Conservation (phyloP, 352 stramenopile genomes). For the Globisporangium radiosum region DNA sequence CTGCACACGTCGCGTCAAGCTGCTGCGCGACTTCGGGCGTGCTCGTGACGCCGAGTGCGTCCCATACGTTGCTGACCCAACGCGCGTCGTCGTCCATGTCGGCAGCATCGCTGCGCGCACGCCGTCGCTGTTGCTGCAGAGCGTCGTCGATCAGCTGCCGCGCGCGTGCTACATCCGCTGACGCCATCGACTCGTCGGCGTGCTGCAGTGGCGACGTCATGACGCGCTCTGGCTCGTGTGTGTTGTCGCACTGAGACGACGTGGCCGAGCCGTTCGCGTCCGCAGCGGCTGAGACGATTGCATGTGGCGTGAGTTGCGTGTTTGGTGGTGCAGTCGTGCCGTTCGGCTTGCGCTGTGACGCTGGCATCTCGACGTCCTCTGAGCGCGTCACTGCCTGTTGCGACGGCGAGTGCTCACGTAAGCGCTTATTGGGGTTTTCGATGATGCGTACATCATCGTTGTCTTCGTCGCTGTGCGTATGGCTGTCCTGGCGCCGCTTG, state of each 20-base stretch:
- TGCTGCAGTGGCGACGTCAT: not conserved
- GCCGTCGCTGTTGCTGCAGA: slow-evolving; percentile 7
- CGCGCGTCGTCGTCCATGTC: slow-evolving; percentile 13
- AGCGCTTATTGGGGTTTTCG: slow-evolving; percentile 8
- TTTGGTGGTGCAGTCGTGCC: not conserved
- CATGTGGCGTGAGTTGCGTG: not conserved
- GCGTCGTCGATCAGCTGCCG: slow-evolving; percentile 13
- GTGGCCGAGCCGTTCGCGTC: not conserved
- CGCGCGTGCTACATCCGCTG: not conserved
- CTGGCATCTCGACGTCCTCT: slow-evolving; percentile 6
- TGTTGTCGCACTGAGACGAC: not conserved
- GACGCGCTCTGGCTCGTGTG: not conserved
- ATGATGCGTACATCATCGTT: slow-evolving; percentile 1
- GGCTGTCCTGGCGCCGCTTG: slow-evolving; percentile 6
- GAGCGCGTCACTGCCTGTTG: not conserved
- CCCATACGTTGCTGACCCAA: slow-evolving; percentile 25
- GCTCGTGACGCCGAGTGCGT: slow-evolving; percentile 20
- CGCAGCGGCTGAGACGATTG: not conserved
- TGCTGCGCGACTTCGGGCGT: slow-evolving; percentile 27
- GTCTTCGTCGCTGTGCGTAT: not conserved
- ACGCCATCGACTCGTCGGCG: not conserved
- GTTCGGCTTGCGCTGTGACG: not conserved
- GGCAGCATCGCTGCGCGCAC: slow-evolving; percentile 13
- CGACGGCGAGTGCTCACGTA: slow-evolving; percentile 3
- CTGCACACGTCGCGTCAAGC: slow-evolving; percentile 31